Base-by-base conservation (phyloP, 129 eudicot species). In the Lonicera japonica region DNA sequence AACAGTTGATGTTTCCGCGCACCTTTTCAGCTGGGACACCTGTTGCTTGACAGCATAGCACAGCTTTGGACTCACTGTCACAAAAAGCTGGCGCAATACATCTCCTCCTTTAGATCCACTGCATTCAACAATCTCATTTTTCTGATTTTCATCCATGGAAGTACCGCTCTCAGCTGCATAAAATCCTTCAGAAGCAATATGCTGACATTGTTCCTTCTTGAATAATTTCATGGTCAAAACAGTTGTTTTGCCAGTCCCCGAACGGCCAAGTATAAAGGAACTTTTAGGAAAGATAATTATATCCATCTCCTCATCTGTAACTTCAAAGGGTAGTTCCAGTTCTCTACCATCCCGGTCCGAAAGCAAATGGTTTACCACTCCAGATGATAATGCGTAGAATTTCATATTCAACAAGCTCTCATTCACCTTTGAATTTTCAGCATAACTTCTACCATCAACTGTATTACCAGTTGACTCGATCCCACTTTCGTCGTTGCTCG, bases 241-340 rank as follows among this genome's bases (percentile, higher is more conserved):
- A 0, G 95, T 90, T 0, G 97, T 86, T 79, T 90, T 90, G 16
- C 97, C 97, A 0, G 95, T 90, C 4, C 95, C 97, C 0, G 97
- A 90, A 5, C 97, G 55, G n/a, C 97, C 97, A 22, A 89, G 71
- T 38, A 89, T 74, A 62, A 89, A 89, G 61, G 80, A 73, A 56
- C 95, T 89, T 74, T 61, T 86, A 41, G 58, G 58, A 43, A 71
- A 79, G 5, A 38, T 58, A 65, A 89, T 78, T 25, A 83, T 80
- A 64, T 80, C 74, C 69, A 72, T 57, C 69, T 89, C 95, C 56
- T 86, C 84, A 57, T 80, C 86, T 0, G 95, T 89, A 29, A 89
- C 75, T 63, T 83, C 95, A 67, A 89, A 78, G 0, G 90, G 91
- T 56, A 89, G 77, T 36, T 75, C 95, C 17, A 83, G 50, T 55